A percentile compares a stretch with the other conserved stretches of the same genome.
Evolutionary conservation across 441 rosid genomes (phyloP).

Genomic region (Bocquillonia castaneifolia): DNA sequence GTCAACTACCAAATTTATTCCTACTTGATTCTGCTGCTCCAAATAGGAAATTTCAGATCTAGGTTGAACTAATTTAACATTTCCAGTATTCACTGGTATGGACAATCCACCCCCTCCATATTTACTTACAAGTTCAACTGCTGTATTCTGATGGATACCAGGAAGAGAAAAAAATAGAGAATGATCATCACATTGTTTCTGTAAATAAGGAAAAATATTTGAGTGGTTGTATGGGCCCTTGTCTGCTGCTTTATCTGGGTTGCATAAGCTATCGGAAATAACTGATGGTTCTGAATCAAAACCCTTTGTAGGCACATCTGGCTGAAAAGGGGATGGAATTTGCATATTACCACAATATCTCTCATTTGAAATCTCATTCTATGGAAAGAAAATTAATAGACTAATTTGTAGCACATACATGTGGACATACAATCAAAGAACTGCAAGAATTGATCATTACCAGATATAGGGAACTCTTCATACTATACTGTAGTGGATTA

Average conservation of each 20-base stretch:
- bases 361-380: constrained; percentile 14
- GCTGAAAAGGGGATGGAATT: constrained; percentile 39
- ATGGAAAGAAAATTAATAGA: constrained; percentile 17
- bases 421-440: neutral
- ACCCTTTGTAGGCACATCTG: constrained; percentile 36
- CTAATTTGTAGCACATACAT: constrained; percentile 9
- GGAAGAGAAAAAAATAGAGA: constrained; percentile 33
- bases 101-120: constrained; percentile 36
- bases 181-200: constrained; percentile 27
- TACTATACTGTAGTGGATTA: constrained; percentile 34
- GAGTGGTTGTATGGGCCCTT: constrained; percentile 32
- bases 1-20: constrained; percentile 28
- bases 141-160: constrained; percentile 30
- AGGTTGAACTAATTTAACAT: constrained; percentile 31
- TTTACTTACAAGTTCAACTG: constrained; percentile 35
- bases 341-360: constrained; percentile 22
- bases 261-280: constrained; percentile 31
- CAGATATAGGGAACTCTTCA: constrained; percentile 42
- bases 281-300: constrained; percentile 40
- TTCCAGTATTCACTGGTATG: constrained; percentile 35
- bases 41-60: constrained; percentile 34
- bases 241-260: constrained; percentile 39
- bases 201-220: constrained; percentile 31
- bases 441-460: constrained; percentile 37
- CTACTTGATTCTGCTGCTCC: constrained; percentile 44